Evolutionary conservation across 495 filamentous ascomycete genomes (phyloP).

Genomic region (Lasiosphaeria miniovina): DNA sequence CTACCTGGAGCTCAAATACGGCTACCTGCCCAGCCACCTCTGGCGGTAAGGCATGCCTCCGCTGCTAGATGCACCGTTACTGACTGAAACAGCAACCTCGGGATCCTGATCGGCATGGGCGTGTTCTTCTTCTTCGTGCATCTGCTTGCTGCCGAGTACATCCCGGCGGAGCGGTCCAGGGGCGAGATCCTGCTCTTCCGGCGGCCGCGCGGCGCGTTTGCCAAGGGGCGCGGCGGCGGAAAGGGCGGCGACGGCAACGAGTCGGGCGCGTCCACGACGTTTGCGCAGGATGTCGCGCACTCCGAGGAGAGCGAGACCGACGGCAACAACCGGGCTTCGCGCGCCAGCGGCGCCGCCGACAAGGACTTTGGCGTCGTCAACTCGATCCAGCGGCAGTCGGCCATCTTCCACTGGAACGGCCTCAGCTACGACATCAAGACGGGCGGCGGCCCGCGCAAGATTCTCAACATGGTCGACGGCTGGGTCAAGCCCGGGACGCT

Average conservation of each 20-base stretch:
- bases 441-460: constrained; percentile 59
- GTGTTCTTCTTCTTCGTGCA: constrained; percentile 1
- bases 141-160: constrained; percentile 3
- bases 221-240: constrained; percentile 27
- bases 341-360: not conserved
- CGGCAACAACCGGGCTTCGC: not conserved
- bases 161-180: constrained; percentile 1
- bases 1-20: constrained; percentile 5
- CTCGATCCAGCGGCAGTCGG: constrained; percentile 1
- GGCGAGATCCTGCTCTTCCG: constrained; percentile 24
- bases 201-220: too few species aligned
- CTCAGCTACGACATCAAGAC: constrained; percentile 74
- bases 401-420: constrained; percentile 65
- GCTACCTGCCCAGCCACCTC: constrained; percentile 3
- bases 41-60: constrained; percentile 10
- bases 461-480: constrained; percentile 68
- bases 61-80: not conserved
- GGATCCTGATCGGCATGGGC: constrained; percentile 5
- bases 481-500: constrained; percentile 78
- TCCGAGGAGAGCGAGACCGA: not conserved
- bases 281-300: not conserved
- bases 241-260: not conserved
- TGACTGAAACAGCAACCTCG: constrained; percentile 32
- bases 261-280: not conserved
- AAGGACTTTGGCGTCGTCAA: not conserved